phyloP scores from a whole-genome alignment of 2,329 filamentous ascomycete genomes.

The Colletotrichum chlorophyti region DNA sequence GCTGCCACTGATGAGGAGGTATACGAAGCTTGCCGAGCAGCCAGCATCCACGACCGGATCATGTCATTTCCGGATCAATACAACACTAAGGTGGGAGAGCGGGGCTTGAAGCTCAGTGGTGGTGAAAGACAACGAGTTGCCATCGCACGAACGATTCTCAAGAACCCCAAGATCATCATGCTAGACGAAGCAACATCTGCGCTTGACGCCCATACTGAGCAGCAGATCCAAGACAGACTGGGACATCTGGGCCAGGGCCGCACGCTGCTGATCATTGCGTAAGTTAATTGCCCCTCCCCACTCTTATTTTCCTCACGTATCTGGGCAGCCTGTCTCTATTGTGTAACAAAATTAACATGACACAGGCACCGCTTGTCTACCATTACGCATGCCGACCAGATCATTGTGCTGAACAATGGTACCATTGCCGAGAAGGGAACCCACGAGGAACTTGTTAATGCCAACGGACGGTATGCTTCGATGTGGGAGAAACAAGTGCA shows the following conservation, averaged over 20 bases:
- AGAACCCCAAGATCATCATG: conserved; percentile 90
- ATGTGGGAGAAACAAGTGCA: conserved; percentile 93
- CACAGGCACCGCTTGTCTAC: conserved; percentile 79
- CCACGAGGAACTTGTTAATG: conserved; percentile 75
- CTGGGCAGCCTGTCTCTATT: conserved; percentile 31
- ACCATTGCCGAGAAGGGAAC: conserved; percentile 79
- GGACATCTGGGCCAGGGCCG: conserved; percentile 82
- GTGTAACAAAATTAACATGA: conserved; percentile 32
- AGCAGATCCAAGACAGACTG: conserved; percentile 89
- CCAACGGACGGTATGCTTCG: conserved; percentile 76
- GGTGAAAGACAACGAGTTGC: conserved; percentile 94
- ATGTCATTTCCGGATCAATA: conserved; percentile 88
- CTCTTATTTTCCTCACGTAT: too few relatives aligned
- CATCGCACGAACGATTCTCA: conserved; percentile 91
- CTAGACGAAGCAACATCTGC: conserved; percentile 93
- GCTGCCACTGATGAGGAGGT: conserved; percentile 82
- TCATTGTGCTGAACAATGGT: conserved; percentile 80
- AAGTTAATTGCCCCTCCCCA: too few relatives aligned
- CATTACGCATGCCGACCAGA: conserved; percentile 85
- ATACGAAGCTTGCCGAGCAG: conserved; percentile 80
- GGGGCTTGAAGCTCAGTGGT: conserved; percentile 84
- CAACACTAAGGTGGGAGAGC: conserved; percentile 88
- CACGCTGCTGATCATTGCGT: conserved; percentile 95
- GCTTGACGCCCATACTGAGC: conserved; percentile 89
- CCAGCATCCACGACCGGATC: conserved; percentile 93